phyloP scores from a whole-genome alignment of 192 early-diverging fungal genomes.

The Linnemannia zychae region DNA sequence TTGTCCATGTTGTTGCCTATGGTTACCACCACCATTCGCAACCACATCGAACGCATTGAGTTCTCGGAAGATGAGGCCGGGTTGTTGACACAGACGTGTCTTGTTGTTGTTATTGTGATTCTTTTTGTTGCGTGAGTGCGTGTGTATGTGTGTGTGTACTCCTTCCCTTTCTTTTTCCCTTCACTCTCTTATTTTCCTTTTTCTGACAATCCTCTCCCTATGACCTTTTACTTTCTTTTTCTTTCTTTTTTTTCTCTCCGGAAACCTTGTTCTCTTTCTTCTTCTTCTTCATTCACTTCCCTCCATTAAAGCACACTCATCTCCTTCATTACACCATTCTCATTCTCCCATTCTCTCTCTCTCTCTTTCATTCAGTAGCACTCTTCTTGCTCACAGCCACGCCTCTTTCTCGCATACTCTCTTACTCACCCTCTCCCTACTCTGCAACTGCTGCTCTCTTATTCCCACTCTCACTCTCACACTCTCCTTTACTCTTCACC shows the following conservation, averaged over 20 bases:
- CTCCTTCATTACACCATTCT: neutral
- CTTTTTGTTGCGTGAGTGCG: neutral
- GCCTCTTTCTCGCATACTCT: neutral
- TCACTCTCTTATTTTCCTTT: slow-evolving; percentile 15
- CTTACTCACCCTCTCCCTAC: neutral
- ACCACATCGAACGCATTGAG: too few relatives aligned
- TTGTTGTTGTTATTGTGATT: neutral
- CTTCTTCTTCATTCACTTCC: neutral
- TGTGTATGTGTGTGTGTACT: neutral
- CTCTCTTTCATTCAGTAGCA: neutral
- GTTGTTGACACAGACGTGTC: too few relatives aligned
- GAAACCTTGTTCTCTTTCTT: neutral
- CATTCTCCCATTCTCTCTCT: neutral
- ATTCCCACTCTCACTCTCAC: neutral
- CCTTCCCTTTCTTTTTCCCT: neutral
- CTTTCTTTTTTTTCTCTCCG: neutral
- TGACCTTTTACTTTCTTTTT: slow-evolving; percentile 7
- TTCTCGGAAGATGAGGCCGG: neutral
- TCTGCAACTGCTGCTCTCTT: neutral
- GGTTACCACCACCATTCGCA: too few relatives aligned
- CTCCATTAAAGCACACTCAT: too few relatives aligned
- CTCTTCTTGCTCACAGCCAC: neutral
- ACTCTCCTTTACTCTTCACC: neutral
- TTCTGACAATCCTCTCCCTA: slow-evolving; percentile 28
- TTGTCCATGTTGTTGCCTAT: too few relatives aligned